Evolutionary conservation across 2,329 filamentous ascomycete genomes (phyloP).

Genomic region (Alternaria sp.): DNA sequence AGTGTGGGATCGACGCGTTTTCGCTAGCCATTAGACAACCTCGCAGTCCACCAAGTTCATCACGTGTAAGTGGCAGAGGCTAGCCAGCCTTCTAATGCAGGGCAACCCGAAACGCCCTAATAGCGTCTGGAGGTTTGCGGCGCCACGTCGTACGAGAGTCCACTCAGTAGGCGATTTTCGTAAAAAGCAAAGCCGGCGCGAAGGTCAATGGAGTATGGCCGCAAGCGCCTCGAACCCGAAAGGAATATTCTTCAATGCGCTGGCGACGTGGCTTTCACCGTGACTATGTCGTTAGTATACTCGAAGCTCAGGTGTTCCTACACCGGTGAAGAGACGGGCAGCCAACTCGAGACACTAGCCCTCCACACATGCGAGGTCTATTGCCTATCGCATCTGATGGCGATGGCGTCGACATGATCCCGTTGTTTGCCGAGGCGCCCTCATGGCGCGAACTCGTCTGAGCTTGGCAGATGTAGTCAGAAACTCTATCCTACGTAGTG

Average conservation of each 20-base stretch:
- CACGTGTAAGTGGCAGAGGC: neutral
- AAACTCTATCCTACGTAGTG: neutral
- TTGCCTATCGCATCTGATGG: neutral
- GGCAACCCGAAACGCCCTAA: slow-evolving; percentile 1
- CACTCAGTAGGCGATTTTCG: slow-evolving; percentile 1
- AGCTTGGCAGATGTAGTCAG: slow-evolving; percentile 2
- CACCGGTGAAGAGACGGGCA: neutral
- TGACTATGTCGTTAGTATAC: neutral
- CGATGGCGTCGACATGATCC: neutral
- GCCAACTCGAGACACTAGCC: neutral
- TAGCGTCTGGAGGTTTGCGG: neutral
- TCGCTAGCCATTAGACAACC: neutral
- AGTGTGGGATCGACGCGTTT: neutral
- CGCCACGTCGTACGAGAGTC: slow-evolving; percentile 4
- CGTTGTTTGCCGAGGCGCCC: neutral
- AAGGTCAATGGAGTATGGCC: neutral
- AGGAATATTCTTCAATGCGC: neutral
- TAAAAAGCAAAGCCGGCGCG: slow-evolving; percentile 3
- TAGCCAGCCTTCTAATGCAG: slow-evolving; percentile 5
- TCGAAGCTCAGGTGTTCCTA: neutral
- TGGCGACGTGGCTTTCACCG: neutral
- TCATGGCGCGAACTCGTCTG: neutral
- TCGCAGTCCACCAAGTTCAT: neutral
- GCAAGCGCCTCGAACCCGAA: neutral
- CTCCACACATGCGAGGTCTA: neutral